Base-by-base conservation (phyloP, 169 alveolate genomes). In the Theileria parva region DNA sequence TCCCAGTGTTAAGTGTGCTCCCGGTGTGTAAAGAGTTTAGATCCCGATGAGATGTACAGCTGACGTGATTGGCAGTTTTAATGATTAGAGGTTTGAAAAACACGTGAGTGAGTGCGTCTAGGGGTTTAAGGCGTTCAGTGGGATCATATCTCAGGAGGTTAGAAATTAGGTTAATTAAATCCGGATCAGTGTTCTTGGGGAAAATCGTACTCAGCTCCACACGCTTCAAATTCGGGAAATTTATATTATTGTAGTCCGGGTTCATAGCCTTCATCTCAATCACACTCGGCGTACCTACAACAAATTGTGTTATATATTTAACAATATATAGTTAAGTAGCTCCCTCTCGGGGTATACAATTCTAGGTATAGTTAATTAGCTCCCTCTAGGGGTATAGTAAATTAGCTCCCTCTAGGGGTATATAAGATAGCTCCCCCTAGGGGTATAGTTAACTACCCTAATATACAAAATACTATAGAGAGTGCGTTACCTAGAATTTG, bases 251-350 rank as follows among this genome's bases (percentile, higher is more conserved):
- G 85, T 94, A 96, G 77, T 96, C 93, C 39, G 98, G 99, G 84
- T 96, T 96, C 99, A 97, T 96, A 2, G 97, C 96, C 39, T 87
- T 67, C 95, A 97, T 94, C 77, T 97, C 96, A 28, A 94, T 94
- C 73, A 88, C 91, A 30, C 96, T 94, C 3, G 99, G 99, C 21
- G 99, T 96, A 19, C 99, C 99, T 77, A 92, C 72, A 23, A 91
- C 85, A 85, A 32, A 32, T 5, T 92, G 79, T 25, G 32, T 72
- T 48, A 48, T 15, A 1, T 37, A 32, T 44, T 2, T 19, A 28
- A 0, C 8, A 25, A 1, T 69, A 53, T 19, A 17, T 25, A 37
- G 17, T 21, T 25, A 2, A 34, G 32, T 27, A 48, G 19, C n/a
- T n/a, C n/a, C n/a, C n/a, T n/a, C n/a, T n/a, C n/a, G n/a, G n/a